phyloP scores from a whole-genome alignment of 768 basidiomycete species.

The Trametes cubensis region DNA sequence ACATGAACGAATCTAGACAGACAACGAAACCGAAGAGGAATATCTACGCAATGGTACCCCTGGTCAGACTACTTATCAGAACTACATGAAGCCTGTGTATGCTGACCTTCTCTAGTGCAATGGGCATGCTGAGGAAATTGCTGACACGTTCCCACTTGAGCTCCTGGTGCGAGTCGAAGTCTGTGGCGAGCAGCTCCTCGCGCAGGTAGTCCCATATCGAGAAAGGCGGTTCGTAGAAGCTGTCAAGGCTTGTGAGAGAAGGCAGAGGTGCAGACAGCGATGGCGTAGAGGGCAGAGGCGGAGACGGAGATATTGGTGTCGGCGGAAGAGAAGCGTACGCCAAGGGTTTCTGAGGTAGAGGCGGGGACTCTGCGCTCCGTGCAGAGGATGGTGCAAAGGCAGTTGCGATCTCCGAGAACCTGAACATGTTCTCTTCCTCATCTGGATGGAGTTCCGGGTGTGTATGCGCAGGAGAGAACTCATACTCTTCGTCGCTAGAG shows the following conservation, averaged over 20 bases:
- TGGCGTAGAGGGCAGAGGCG: constrained; percentile 27
- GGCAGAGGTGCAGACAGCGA: constrained; percentile 29
- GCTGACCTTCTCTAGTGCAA: constrained; percentile 88
- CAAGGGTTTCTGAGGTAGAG: constrained; percentile 38
- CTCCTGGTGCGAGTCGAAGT: constrained; percentile 93
- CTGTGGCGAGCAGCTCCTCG: constrained; percentile 88
- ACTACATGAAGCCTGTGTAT: no score
- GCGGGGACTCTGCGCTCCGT: constrained; percentile 7
- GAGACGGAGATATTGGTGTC: constrained; percentile 63
- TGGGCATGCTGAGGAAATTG: constrained; percentile 91
- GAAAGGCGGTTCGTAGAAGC: constrained; percentile 52
- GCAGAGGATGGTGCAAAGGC: constrained; percentile 18
- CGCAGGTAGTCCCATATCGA: constrained; percentile 92
- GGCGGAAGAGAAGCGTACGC: constrained; percentile 76
- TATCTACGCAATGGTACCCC: constrained; percentile 52
- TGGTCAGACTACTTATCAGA: no score
- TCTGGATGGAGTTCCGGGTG: constrained; percentile 23
- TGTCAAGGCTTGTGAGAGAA: constrained; percentile 21
- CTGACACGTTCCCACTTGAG: constrained; percentile 95
- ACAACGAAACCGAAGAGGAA: constrained; percentile 90
- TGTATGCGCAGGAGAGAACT: constrained; percentile 21
- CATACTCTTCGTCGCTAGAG: constrained; percentile 23
- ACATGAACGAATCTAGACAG: constrained; percentile 95
- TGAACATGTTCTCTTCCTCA: constrained; percentile 20
- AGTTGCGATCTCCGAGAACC: constrained; percentile 19